A percentile compares a stretch with the other conserved stretches of the same genome.
Evolutionary conservation across 2,329 filamentous ascomycete species (phyloP).

Genomic region (Aspergillus texensis): DNA sequence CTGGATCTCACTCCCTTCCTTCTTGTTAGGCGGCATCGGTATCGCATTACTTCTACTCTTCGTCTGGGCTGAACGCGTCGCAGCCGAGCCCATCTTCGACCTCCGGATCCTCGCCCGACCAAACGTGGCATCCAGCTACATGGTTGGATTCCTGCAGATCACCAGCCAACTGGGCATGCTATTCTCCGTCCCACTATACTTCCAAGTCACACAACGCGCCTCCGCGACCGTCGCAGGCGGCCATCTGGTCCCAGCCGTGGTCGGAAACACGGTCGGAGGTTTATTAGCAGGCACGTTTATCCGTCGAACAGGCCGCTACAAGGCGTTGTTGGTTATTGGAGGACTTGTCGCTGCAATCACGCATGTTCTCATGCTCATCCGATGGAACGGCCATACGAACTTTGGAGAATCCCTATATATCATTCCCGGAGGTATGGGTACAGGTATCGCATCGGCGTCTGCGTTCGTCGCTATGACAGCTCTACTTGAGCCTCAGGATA

Average conservation of each 20-base stretch:
- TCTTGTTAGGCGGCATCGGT: slow-evolving; percentile 19
- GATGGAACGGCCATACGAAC: slow-evolving; percentile 63
- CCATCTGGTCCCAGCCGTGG: slow-evolving; percentile 68
- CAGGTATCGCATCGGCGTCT: slow-evolving; percentile 50
- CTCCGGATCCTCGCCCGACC: slow-evolving; percentile 35
- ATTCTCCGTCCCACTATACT: slow-evolving; percentile 70
- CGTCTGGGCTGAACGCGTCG: slow-evolving; percentile 35
- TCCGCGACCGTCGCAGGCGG: slow-evolving; percentile 62
- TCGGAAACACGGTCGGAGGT: slow-evolving; percentile 66
- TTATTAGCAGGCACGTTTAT: slow-evolving; percentile 63
- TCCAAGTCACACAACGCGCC: slow-evolving; percentile 62
- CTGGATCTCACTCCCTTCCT: slow-evolving; percentile 30
- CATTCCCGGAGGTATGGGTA: slow-evolving; percentile 58
- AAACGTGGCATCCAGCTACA: slow-evolving; percentile 34
- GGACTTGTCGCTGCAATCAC: slow-evolving; percentile 53
- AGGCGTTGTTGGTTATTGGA: slow-evolving; percentile 55
- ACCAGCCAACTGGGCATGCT: slow-evolving; percentile 65
- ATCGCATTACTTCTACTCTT: slow-evolving; percentile 27
- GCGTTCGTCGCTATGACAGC: slow-evolving; percentile 55
- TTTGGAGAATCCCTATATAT: slow-evolving; percentile 62
- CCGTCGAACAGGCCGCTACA: slow-evolving; percentile 62
- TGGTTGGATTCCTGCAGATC: slow-evolving; percentile 56
- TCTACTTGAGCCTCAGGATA: slow-evolving; percentile 47
- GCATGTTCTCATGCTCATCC: slow-evolving; percentile 56
- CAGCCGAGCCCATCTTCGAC: slow-evolving; percentile 40